Base-by-base conservation (phyloP, 371 early-diverging fungal species). In the Lichtheimia ornata region DNA sequence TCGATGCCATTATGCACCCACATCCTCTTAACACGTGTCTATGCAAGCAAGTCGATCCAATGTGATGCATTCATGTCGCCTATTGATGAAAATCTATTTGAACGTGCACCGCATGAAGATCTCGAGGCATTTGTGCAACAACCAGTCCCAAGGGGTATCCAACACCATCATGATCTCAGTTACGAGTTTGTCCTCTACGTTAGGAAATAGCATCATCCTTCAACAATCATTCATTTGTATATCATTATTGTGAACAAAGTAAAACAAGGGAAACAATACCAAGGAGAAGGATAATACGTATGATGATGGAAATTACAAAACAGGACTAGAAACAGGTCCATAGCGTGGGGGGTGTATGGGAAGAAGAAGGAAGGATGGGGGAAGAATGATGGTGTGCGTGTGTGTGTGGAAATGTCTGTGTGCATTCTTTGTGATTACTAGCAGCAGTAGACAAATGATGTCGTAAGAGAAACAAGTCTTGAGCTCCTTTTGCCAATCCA, bases 11-110 rank as follows among this genome's bases (percentile, higher is more conserved):
- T 81, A 25, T 89, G 90, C 59, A 54, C 71, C 0, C 73, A 78
- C 47, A 76, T 91, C 53, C 71, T 91, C 11, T 50, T 90, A 54
- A 91, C 93, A 14, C 65, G 76, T 12, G 77, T 93, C n/a, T 62
- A 82, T 15, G 53, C 66, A 41, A 71, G 70, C 5, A 64, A 82
- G 6, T 65, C 73, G 9, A 52, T 69, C 27, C 58, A 49, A 4
- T 90, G 89, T 55, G 92, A 92, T 67, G 75, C 86, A 0, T 91
- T 86, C 62, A 87, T 92, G 62, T 89, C 90, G 5, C 67, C 66
- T 6, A 73, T 89, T 50, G 70, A 71, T 18, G 61, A 63, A 1
- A 52, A 64, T 42, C 41, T 50, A 0, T 82, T 59, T 47, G 62
- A 65, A 4, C 40, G 65, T 42, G 72, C 70, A 14, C 59, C 69